These are phyloP conservation scores for Closterium sp. DNA, from an alignment of 139 green algal genomes.

Conservation along the genomic window DNA sequence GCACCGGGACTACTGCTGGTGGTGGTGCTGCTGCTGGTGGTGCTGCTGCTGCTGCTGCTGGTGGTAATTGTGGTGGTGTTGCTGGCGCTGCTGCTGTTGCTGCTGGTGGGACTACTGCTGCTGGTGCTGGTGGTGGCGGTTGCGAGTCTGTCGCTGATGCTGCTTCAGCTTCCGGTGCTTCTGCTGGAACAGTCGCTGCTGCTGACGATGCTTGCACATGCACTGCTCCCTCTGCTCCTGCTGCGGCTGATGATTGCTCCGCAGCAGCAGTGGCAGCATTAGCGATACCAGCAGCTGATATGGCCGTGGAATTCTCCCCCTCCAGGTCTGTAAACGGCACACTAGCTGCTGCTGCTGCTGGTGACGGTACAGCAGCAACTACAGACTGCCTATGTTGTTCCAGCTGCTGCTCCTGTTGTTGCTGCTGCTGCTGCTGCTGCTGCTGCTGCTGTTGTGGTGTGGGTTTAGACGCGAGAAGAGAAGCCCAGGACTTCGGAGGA, in stretches of 20 bases:
- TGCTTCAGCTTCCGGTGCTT: neutral
- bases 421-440: too few species aligned
- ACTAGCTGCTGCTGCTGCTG: neutral
- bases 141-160: neutral
- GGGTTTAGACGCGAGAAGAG: neutral
- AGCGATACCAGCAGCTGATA: neutral
- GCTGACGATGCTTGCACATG: neutral
- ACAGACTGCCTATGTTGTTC: neutral
- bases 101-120: neutral
- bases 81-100: neutral
- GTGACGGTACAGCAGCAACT: neutral
- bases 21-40: neutral
- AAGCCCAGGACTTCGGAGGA: neutral
- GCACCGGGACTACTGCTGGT: neutral
- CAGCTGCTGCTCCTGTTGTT: neutral
- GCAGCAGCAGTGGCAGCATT: neutral
- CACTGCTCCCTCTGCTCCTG: neutral
- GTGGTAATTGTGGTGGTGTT: neutral
- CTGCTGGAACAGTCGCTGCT: neutral
- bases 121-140: neutral
- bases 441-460: neutral
- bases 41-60: neutral
- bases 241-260: neutral
- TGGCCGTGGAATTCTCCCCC: neutral
- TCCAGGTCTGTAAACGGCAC: neutral